Evolutionary conservation across 148 eudicot genomes (phyloP).

Genomic region (Linanthus parryae): DNA sequence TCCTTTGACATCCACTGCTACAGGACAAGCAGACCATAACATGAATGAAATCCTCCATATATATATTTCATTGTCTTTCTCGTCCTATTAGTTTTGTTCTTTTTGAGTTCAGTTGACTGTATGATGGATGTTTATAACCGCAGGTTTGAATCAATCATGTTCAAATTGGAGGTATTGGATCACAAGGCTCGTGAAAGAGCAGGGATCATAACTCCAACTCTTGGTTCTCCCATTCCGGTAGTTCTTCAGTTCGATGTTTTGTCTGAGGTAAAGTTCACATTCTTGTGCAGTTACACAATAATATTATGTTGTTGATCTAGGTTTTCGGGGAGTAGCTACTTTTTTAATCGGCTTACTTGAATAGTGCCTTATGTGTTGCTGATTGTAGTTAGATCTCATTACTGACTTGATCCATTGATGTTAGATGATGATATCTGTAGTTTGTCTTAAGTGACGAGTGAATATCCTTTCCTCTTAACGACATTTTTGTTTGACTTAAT

Average conservation of each 20-base stretch:
- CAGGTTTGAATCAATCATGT: conserved; percentile 69
- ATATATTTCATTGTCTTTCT: no score
- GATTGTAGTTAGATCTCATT: not conserved
- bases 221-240: conserved; percentile 76
- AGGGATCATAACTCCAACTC: conserved; percentile 76
- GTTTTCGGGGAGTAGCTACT: not conserved
- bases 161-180: conserved; percentile 85
- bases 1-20: no score
- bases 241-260: conserved; percentile 76
- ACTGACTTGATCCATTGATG: not conserved
- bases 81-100: no score
- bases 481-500: no score
- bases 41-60: no score
- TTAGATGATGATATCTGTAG: no score
- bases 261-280: conserved; percentile 44
- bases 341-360: not conserved
- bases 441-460: no score
- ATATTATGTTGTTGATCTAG: not conserved
- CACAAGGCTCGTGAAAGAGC: conserved; percentile 93
- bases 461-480: no score
- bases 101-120: no score
- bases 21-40: no score
- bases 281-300: not conserved
- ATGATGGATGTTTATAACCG: conserved; percentile 17
- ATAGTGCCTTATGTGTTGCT: not conserved